Conservation (phyloP, 2,329 filamentous ascomycete genomes). For the Sporothrix humicola region DNA sequence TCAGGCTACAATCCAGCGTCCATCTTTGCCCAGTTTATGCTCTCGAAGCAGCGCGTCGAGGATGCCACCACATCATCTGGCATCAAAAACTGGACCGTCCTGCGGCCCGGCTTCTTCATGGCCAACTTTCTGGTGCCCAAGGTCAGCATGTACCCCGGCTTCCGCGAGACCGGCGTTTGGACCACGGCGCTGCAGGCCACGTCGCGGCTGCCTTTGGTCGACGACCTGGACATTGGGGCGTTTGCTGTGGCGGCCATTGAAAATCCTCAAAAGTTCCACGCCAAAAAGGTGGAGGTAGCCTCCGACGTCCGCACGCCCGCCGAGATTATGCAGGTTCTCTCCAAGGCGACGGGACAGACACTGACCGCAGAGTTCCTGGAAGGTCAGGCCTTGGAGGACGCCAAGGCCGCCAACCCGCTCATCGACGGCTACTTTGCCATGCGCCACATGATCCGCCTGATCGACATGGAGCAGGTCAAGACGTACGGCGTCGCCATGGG, state of each 20-base stretch:
- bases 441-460: slow-evolving; percentile 12
- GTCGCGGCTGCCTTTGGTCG: slow-evolving; percentile 51
- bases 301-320: slow-evolving; percentile 26
- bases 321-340: not conserved
- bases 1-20: not conserved
- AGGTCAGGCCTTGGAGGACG: not conserved
- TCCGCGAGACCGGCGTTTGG: slow-evolving; percentile 49
- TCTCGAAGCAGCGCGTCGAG: slow-evolving; percentile 52
- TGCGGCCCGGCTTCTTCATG: slow-evolving; percentile 59
- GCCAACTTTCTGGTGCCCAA: slow-evolving; percentile 55
- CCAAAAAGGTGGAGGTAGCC: slow-evolving; percentile 9
- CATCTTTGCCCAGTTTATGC: slow-evolving; percentile 17
- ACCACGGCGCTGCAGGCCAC: slow-evolving; percentile 46
- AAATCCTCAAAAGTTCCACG: no score
- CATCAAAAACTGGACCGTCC: slow-evolving; percentile 54
- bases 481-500: slow-evolving; percentile 14
- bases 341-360: not conserved
- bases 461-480: slow-evolving; percentile 6
- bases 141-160: slow-evolving; percentile 48
- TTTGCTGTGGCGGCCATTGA: slow-evolving; percentile 54
- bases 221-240: slow-evolving; percentile 54
- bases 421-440: slow-evolving; percentile 21
- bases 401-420: slow-evolving; percentile 16
- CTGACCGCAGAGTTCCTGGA: slow-evolving; percentile 5
- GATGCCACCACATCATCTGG: slow-evolving; percentile 45